phyloP scores from a whole-genome alignment of 768 basidiomycete species.

The Lyophyllum decastes region DNA sequence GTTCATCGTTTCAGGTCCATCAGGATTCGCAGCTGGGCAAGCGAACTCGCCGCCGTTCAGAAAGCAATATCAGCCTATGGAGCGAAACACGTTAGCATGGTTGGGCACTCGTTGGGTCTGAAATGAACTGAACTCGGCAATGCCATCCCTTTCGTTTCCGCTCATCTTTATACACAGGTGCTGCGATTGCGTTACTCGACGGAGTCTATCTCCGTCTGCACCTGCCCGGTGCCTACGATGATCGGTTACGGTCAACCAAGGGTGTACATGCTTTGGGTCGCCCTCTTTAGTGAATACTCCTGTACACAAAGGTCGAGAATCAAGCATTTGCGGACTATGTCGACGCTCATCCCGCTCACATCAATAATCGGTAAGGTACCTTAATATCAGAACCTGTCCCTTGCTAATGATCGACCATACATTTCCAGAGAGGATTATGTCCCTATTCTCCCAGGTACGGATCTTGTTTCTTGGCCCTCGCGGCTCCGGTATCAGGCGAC shows the following conservation, averaged over 20 bases:
- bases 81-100: constrained; percentile 38
- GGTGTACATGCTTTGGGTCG: too few species aligned
- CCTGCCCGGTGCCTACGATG: constrained; percentile 31
- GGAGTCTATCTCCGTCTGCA: constrained; percentile 55
- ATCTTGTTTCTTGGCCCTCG: background rate
- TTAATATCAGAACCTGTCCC: background rate
- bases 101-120: too few species aligned
- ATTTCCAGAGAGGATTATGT: constrained; percentile 36
- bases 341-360: constrained; percentile 56
- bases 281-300: too few species aligned
- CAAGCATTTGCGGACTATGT: constrained; percentile 64
- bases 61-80: constrained; percentile 32
- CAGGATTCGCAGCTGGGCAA: background rate
- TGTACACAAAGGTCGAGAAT: constrained; percentile 50
- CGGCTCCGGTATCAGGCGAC: background rate
- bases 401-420: too few species aligned
- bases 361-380: constrained; percentile 54
- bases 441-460: constrained; percentile 40
- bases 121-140: too few species aligned
- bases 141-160: constrained; percentile 23
- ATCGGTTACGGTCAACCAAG: too few species aligned
- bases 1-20: too few species aligned
- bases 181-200: constrained; percentile 57
- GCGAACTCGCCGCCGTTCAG: constrained; percentile 38
- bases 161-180: constrained; percentile 31